Base-by-base conservation (phyloP, 805 yeast genomes). In the Schwanniomyces sp. region DNA sequence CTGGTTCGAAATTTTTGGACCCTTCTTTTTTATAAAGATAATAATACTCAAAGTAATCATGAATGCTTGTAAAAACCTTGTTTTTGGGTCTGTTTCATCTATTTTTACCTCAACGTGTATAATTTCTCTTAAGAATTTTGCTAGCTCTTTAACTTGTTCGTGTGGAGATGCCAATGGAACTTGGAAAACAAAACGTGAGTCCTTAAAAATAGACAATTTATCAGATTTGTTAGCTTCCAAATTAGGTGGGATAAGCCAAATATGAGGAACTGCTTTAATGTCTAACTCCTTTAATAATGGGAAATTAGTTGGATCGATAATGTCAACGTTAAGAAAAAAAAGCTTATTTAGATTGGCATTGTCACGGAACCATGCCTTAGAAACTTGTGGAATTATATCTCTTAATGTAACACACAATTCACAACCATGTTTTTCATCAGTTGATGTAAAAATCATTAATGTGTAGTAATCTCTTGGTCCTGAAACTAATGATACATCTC, bases 201-300 rank as follows among this genome's bases (percentile, higher is more conserved):
- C 71, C 18, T 52, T 55, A 11, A 62, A 54, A 25, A 62, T 57
- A 28, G 59, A 56, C 44, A 40, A 52, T 28, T 50, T 43, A 26
- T 53, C 60, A 6, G 56, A 53, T 16, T 54, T 57, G 16, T 53
- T 57, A 4, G 61, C 64, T 28, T 61, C 66, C 17, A 50, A 52
- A 40, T 58, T 62, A 3, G 82, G 86, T 3, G 91, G 90, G 46
- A 80, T 75, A 2, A 86, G 67, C 82, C 90, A 81, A n/a, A 85
- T 53, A 49, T 81, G 84, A 1, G 95, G 94, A 3, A 85, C 80
- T 2, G 80, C 67, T 2, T 64, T 64, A 47, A 86, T 57, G 2
- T 67, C 61, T 44, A 84, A 54, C 8, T 66, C 62, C 24, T 66
- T 59, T 49, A 80, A 77, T 21, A 77, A 56, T 3, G 61, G 56